Evolutionary conservation across 2,329 filamentous ascomycete genomes (phyloP).

Genomic region (Fusarium oligoseptatum): DNA sequence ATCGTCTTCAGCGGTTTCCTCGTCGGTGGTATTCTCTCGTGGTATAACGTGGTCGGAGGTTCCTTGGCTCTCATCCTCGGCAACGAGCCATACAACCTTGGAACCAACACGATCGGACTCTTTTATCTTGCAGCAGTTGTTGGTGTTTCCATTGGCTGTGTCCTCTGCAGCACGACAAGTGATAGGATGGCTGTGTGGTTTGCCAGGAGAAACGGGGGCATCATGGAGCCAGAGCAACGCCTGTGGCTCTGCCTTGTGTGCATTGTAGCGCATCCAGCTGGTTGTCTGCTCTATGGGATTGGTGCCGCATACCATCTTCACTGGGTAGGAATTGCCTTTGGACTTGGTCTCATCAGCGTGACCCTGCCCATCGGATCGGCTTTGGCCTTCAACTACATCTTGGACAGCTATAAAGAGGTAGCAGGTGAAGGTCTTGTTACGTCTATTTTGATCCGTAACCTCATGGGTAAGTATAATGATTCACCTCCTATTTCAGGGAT

Average conservation of each 20-base stretch:
- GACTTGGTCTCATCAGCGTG: not conserved
- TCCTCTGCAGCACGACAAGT: constrained; percentile 31
- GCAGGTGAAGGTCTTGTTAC: not conserved
- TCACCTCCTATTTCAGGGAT: not conserved
- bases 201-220: constrained; percentile 39
- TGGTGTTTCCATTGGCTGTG: constrained; percentile 38
- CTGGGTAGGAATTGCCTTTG: not conserved
- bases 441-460: not conserved
- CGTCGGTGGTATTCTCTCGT: constrained; percentile 21
- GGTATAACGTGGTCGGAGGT: constrained; percentile 32
- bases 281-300: constrained; percentile 32
- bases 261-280: constrained; percentile 38
- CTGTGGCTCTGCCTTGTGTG: constrained; percentile 40
- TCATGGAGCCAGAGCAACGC: constrained; percentile 46
- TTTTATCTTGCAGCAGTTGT: constrained; percentile 10
- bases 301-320: not conserved
- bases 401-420: not conserved
- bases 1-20: not conserved
- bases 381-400: not conserved
- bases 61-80: constrained; percentile 32
- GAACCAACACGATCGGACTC: constrained; percentile 29
- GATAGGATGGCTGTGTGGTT: constrained; percentile 35
- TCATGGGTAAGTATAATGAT: not conserved
- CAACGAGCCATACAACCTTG: constrained; percentile 36
- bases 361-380: not conserved